These are phyloP conservation scores for Alternaria dauci DNA, from an alignment of 2,329 filamentous ascomycete species.

Conservation along the genomic window DNA sequence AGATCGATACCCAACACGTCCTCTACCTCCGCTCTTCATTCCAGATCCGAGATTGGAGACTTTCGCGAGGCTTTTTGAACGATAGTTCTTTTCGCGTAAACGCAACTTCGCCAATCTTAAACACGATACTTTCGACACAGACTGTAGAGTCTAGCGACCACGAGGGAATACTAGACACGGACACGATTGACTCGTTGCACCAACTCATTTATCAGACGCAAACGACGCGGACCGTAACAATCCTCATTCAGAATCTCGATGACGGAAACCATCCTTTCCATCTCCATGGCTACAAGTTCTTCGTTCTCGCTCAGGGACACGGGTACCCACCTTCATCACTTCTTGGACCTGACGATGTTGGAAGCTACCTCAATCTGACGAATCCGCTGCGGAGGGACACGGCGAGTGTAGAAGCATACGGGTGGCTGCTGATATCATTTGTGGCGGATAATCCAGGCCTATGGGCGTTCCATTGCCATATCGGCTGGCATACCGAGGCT, in stretches of 20 bases:
- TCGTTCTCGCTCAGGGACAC: conserved; percentile 7
- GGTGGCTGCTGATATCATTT: conserved; percentile 70
- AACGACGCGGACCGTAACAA: conserved; percentile 39
- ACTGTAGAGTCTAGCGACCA: conserved; percentile 25
- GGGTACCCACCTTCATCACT: conserved; percentile 58
- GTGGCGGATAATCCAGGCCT: conserved; percentile 70
- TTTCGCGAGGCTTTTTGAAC: conserved; percentile 68
- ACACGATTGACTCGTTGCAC: conserved; percentile 29
- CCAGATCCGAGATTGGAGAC: conserved; percentile 66
- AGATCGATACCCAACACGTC: conserved; percentile 56
- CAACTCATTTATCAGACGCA: conserved; percentile 42
- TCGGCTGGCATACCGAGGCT: conserved; percentile 64
- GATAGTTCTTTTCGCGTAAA: conserved; percentile 62
- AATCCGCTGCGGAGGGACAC: conserved; percentile 72
- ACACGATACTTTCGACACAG: conserved; percentile 62
- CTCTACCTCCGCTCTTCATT: conserved; percentile 67
- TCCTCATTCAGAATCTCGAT: conserved; percentile 50
- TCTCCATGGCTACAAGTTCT: conserved; percentile 53
- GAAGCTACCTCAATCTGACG: conserved; percentile 37
- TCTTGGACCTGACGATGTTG: conserved; percentile 60
- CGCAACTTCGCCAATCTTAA: conserved; percentile 59
- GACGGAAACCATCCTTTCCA: conserved; percentile 46
- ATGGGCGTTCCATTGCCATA: conserved; percentile 76
- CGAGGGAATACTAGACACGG: conserved; percentile 19
- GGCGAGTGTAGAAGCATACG: conserved; percentile 69